Evolutionary conservation across 139 green algal genomes (phyloP).

Genomic region (Bryopsis sp.): DNA sequence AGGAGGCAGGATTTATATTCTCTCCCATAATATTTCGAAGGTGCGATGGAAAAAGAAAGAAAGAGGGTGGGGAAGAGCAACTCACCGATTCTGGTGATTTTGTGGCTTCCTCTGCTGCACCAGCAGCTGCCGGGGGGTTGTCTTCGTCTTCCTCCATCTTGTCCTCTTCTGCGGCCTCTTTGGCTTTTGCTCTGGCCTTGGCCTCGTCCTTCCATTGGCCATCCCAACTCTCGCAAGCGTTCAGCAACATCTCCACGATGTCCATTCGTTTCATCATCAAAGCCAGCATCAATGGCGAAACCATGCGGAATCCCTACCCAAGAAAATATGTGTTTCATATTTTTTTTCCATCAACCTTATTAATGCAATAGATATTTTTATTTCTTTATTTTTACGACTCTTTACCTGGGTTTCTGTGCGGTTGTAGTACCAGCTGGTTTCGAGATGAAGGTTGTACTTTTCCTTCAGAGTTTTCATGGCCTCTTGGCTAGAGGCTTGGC

Average conservation of each 20-base stretch:
- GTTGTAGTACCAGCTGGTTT: too few species aligned
- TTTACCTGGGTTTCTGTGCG: too few species aligned
- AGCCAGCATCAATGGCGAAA: background rate
- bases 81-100: too few species aligned
- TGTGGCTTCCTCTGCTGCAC: too few species aligned
- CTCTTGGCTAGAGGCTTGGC: too few species aligned
- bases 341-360: background rate
- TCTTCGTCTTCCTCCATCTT: too few species aligned
- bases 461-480: too few species aligned
- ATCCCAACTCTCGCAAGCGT: background rate
- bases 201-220: background rate
- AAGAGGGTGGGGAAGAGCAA: too few species aligned
- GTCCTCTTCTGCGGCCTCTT: background rate
- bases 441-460: too few species aligned
- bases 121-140: too few species aligned
- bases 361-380: background rate
- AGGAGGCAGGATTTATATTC: background rate
- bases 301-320: background rate
- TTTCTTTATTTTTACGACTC: too few species aligned
- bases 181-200: background rate
- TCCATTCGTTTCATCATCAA: background rate
- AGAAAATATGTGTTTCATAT: background rate
- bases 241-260: background rate
- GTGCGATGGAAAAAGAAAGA: too few species aligned
- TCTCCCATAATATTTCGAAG: background rate